Base-by-base conservation (phyloP, 164 flowering plant species). In the Cinnamomum micranthum region DNA sequence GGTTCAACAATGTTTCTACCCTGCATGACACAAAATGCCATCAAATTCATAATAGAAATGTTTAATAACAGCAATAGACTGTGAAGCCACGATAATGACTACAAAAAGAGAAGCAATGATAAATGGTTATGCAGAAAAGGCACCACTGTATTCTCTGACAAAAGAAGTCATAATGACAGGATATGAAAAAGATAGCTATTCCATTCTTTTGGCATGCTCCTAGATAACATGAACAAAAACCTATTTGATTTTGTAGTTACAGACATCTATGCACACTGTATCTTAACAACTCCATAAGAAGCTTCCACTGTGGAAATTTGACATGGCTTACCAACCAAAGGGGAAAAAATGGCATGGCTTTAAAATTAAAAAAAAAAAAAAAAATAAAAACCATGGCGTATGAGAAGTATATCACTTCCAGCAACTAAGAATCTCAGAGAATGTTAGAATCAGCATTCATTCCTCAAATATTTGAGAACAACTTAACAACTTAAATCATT, bases 1-100 rank as follows among this genome's bases (percentile, higher is more conserved):
- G 88, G 74, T 77, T 81, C 85, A 66, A 82, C 63, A 77, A 75
- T 83, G 68, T 81, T 80, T 73, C 81, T 89, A 62, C 88, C 94
- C 98, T 93, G 90, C 22, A 73, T 81, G 17, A 75, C 22, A 74
- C 20, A 25, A 77, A 73, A 62, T 55, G 17, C 70, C 71, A 71
- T 69, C 24, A 41, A n/a, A 35, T 23, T 41, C 71, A 69, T 9
- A 31, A 67, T 27, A 2, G 10, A 15, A 31, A 19, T 31, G 19
- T 15, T 67, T 27, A 67, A 17, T 20, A 67, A 19, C 41, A 2
- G 28, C 20, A 27, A 31, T 35, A 67, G n/a, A 19, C 11, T 17
- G 47, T 28, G 33, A 28, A 31, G 20, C n/a, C 6, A 67, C n/a
- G 1, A 28, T 31, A 67, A 67, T 67, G 41, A 67, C n/a, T 2